phyloP scores from a whole-genome alignment of 768 basidiomycete genomes.

The Calvatia gigantea region DNA sequence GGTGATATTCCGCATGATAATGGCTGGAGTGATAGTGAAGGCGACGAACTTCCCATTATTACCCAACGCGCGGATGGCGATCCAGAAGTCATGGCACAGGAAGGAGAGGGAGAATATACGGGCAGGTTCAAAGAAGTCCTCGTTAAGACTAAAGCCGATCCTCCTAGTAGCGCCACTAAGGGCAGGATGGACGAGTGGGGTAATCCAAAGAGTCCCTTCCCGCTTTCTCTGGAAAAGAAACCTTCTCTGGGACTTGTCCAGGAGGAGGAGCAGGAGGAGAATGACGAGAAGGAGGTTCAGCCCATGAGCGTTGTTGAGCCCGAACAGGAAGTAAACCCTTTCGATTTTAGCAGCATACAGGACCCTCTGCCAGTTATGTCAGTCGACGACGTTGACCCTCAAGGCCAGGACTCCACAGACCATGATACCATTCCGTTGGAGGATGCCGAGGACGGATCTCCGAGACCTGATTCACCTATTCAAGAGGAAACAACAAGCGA shows the following conservation, averaged over 20 bases:
- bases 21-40: conserved; percentile 36
- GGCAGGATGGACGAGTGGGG: conserved; percentile 59
- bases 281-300: conserved; percentile 26
- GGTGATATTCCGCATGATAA: conserved; percentile 24
- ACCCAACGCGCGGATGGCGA: conserved; percentile 15
- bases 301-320: conserved; percentile 23
- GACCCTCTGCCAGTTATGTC: neutral
- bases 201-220: conserved; percentile 67
- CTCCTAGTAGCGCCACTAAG: conserved; percentile 54
- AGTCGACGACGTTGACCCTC: conserved; percentile 1
- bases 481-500: neutral
- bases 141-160: conserved; percentile 63
- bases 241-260: conserved; percentile 15
- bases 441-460: conserved; percentile 10
- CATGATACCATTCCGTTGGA: neutral
- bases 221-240: conserved; percentile 21
- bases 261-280: conserved; percentile 23
- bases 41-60: conserved; percentile 17
- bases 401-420: conserved; percentile 3
- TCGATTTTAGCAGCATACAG: neutral
- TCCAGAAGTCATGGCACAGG: conserved; percentile 23
- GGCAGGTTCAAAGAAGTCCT: conserved; percentile 54
- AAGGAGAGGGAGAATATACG: conserved; percentile 63
- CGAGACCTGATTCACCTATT: neutral
- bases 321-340: conserved; percentile 11